Evolutionary conservation across 2,329 filamentous ascomycete species (phyloP).

Genomic region (Fusarium continuum): DNA sequence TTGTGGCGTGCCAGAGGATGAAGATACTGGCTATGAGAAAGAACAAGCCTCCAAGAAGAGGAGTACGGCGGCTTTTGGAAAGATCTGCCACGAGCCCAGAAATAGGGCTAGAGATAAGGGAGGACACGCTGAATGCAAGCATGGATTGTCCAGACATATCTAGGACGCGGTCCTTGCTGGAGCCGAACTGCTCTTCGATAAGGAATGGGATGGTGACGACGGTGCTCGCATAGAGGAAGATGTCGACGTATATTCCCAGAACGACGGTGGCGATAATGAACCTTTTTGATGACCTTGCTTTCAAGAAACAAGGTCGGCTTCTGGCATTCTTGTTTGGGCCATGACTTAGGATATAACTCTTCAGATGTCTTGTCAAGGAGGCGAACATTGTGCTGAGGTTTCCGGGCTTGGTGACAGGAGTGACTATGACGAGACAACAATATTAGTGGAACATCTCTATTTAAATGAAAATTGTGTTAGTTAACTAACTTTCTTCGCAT

Average conservation of each 20-base stretch:
- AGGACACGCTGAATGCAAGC: slow-evolving; percentile 15
- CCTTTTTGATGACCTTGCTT: slow-evolving; percentile 1
- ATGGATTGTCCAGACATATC: slow-evolving; percentile 15
- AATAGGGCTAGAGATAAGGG: slow-evolving; percentile 9
- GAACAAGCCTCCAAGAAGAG: slow-evolving; percentile 6
- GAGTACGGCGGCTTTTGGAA: slow-evolving; percentile 7
- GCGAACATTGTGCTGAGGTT: not conserved
- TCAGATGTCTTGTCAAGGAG: not conserved
- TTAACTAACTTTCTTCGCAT: not conserved
- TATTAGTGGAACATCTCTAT: no score
- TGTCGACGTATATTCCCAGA: slow-evolving; percentile 24
- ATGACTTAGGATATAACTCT: slow-evolving; percentile 3
- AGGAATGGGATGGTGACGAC: slow-evolving; percentile 26
- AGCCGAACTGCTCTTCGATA: slow-evolving; percentile 6
- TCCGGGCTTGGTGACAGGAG: not conserved
- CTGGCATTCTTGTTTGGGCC: not conserved
- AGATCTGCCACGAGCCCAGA: slow-evolving; percentile 18
- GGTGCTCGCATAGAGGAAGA: slow-evolving; percentile 26
- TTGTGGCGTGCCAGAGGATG: slow-evolving; percentile 6
- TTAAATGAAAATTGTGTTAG: no score
- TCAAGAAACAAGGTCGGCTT: not conserved
- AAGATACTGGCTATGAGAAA: slow-evolving; percentile 10
- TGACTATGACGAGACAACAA: not conserved
- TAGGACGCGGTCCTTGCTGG: not conserved
- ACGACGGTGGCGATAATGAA: slow-evolving; percentile 21